Evolutionary conservation across 306 rosid species (phyloP).

Genomic region (Cucumis hystrix): DNA sequence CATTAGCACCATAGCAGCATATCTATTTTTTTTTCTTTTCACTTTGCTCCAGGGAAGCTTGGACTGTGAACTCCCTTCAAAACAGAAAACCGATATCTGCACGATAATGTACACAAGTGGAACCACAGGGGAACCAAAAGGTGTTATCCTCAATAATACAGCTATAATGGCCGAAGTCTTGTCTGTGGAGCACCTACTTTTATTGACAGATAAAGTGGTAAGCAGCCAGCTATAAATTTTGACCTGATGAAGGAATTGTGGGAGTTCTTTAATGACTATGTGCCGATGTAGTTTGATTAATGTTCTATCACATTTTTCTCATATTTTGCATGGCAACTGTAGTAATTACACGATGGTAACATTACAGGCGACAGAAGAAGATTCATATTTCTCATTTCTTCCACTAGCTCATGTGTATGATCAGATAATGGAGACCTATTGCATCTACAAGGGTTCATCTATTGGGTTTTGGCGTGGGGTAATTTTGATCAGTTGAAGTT

Average conservation of each 20-base stretch:
- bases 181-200: constrained; percentile 54
- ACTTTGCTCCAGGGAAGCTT: constrained; percentile 37
- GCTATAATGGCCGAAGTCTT: constrained; percentile 67
- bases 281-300: background rate
- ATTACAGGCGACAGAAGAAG: constrained; percentile 54
- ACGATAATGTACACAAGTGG: constrained; percentile 96
- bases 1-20: background rate
- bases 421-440: constrained; percentile 68
- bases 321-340: background rate
- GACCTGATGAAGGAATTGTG: background rate
- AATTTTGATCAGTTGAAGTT: constrained; percentile 16
- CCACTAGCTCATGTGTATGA: constrained; percentile 78
- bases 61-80: constrained; percentile 45
- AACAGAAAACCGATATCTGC: constrained; percentile 44
- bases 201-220: constrained; percentile 63
- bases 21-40: background rate
- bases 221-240: background rate
- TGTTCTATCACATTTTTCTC: background rate
- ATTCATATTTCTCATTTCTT: constrained; percentile 78
- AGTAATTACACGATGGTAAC: background rate
- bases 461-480: constrained; percentile 90
- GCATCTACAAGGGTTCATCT: constrained; percentile 66
- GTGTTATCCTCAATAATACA: constrained; percentile 58
- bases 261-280: background rate
- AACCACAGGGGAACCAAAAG: constrained; percentile 96